Percentiles rank a stretch among this genome's conserved stretches.
Evolutionary conservation across 2,329 filamentous ascomycete genomes (phyloP).

Genomic region (Scedosporium aurantiacum): DNA sequence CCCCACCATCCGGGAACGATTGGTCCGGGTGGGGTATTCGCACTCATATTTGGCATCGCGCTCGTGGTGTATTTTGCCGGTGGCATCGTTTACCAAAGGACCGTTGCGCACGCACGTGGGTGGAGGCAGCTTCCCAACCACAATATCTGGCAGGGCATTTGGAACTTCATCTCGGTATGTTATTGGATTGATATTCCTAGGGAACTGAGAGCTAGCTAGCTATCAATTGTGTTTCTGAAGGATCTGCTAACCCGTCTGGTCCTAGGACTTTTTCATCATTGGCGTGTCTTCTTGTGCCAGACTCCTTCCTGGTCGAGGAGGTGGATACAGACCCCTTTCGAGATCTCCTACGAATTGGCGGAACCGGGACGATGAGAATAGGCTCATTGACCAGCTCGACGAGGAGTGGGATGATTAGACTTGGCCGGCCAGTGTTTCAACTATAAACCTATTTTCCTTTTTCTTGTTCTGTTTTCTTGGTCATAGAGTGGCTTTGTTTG

Average conservation of each 20-base stretch:
- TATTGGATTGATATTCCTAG: slow-evolving; percentile 19
- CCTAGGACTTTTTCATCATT: slow-evolving; percentile 55
- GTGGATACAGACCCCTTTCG: slow-evolving; percentile 52
- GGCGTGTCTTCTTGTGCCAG: slow-evolving; percentile 58
- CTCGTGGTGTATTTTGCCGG: slow-evolving; percentile 83
- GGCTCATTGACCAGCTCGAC: slow-evolving; percentile 88
- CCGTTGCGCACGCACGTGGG: slow-evolving; percentile 84
- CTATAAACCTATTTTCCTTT: neutral
- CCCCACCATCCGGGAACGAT: slow-evolving; percentile 63
- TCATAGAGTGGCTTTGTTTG: neutral
- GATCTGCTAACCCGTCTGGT: neutral
- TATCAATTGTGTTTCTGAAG: slow-evolving; percentile 10
- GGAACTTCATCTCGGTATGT: slow-evolving; percentile 72
- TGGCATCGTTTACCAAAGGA: slow-evolving; percentile 90
- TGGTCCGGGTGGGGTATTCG: slow-evolving; percentile 68
- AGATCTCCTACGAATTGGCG: slow-evolving; percentile 38
- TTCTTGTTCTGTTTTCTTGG: neutral
- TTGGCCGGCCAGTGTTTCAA: neutral
- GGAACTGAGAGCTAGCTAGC: slow-evolving; percentile 5
- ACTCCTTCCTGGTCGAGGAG: slow-evolving; percentile 47
- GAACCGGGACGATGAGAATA: slow-evolving; percentile 72
- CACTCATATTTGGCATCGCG: slow-evolving; percentile 68
- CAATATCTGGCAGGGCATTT: slow-evolving; percentile 79
- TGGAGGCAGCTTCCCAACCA: slow-evolving; percentile 96
- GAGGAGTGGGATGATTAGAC: slow-evolving; percentile 84